Evolutionary conservation across 1,139 yeast genomes (phyloP).

Genomic region (Protomyces inundatus): DNA sequence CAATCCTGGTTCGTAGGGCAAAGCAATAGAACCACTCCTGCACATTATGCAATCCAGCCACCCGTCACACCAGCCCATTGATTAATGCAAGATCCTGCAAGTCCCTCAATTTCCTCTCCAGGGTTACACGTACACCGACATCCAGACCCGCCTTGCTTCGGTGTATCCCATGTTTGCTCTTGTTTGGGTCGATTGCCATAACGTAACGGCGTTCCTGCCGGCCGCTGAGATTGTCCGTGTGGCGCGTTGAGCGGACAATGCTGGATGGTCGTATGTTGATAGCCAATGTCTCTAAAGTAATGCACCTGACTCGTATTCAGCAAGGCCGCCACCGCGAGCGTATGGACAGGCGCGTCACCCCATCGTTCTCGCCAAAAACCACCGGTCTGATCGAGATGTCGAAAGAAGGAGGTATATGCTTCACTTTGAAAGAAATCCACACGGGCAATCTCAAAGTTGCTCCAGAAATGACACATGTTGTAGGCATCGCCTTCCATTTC

Average conservation of each 20-base stretch:
- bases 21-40: neutral
- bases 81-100: conserved; percentile 51
- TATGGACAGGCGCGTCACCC: conserved; percentile 95
- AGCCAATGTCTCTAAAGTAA: conserved; percentile 86
- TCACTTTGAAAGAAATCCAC: conserved; percentile 65
- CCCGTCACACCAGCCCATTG: conserved; percentile 48
- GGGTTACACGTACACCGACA: conserved; percentile 80
- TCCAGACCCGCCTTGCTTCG: conserved; percentile 59
- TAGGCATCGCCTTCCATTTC: conserved; percentile 51
- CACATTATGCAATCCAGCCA: conserved; percentile 31
- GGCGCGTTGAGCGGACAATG: conserved; percentile 78
- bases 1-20: no score
- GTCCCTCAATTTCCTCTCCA: conserved; percentile 51
- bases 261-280: conserved; percentile 66
- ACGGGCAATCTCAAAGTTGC: conserved; percentile 85
- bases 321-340: conserved; percentile 72
- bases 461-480: conserved; percentile 86
- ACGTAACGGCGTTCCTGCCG: conserved; percentile 31
- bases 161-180: conserved; percentile 44
- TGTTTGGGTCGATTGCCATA: conserved; percentile 36
- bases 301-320: conserved; percentile 65
- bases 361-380: conserved; percentile 86
- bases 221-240: conserved; percentile 36
- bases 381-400: conserved; percentile 60
- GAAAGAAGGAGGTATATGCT: conserved; percentile 59